Percentiles rank a stretch among this genome's conserved stretches.
phyloP scores from a whole-genome alignment of 257 asterid species.

The Penstemon eatonii region DNA sequence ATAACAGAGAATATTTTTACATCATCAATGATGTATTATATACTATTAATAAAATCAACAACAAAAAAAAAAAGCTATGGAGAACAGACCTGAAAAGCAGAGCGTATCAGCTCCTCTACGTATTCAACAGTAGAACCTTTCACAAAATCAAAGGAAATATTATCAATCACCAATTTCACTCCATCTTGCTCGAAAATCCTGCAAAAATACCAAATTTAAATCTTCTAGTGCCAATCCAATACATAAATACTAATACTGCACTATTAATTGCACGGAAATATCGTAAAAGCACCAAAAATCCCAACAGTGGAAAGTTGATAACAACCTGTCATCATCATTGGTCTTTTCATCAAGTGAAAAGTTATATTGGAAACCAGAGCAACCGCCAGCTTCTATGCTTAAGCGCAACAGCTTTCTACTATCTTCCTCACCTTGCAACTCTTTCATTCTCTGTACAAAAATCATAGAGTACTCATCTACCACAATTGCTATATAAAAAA shows the following conservation, averaged over 20 bases:
- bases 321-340: conserved; percentile 78
- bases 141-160: conserved; percentile 76
- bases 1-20: too few relatives aligned
- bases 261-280: too few relatives aligned
- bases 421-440: conserved; percentile 75
- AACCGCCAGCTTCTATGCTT: conserved; percentile 95
- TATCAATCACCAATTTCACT: conserved; percentile 87
- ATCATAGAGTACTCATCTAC: neutral
- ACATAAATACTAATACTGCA: neutral
- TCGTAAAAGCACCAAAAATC: neutral
- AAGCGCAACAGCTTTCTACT: conserved; percentile 69
- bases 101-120: conserved; percentile 92
- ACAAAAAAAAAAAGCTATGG: neutral
- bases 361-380: conserved; percentile 94
- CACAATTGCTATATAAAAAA: neutral
- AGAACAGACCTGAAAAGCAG: conserved; percentile 88
- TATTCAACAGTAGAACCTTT: conserved; percentile 92
- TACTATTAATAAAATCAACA: neutral
- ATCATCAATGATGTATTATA: too few relatives aligned
- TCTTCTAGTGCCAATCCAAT: neutral
- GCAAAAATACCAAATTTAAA: conserved; percentile 15
- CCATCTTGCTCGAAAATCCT: conserved; percentile 91
- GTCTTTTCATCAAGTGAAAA: conserved; percentile 76
- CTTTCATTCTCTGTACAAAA: conserved; percentile 66
- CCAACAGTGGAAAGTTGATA: conserved; percentile 7